phyloP scores from a whole-genome alignment of 1,284 basidiomycete genomes.

The Malassezia brasiliensis region DNA sequence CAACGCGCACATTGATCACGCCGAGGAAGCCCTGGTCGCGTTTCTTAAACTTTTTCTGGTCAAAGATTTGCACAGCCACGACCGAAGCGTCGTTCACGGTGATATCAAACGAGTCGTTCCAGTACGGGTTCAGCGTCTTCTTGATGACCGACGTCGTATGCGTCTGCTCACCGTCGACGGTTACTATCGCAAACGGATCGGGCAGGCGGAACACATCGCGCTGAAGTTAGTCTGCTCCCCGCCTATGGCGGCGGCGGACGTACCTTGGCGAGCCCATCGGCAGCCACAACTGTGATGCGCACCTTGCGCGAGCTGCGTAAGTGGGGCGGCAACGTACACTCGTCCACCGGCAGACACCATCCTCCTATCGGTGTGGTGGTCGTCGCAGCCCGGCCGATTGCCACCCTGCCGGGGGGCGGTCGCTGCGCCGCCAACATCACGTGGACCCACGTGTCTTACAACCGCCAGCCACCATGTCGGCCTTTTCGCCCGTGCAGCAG shows the following conservation, averaged over 20 bases:
- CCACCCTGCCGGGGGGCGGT: no score
- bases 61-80: conserved; percentile 87
- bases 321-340: conserved; percentile 8
- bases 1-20: conserved; percentile 80
- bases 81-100: conserved; percentile 81
- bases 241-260: conserved; percentile 1
- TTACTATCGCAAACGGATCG: conserved; percentile 87
- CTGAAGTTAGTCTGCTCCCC: not conserved
- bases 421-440: not conserved
- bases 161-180: conserved; percentile 86
- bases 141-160: conserved; percentile 63
- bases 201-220: conserved; percentile 59
- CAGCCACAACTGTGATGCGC: conserved; percentile 46
- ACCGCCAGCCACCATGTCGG: conserved; percentile 2
- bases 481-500: conserved; percentile 30
- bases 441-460: not conserved
- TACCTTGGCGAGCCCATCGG: conserved; percentile 42
- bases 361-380: not conserved
- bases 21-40: conserved; percentile 89
- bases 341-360: conserved; percentile 25
- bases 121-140: conserved; percentile 48
- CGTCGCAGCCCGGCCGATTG: not conserved
- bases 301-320: conserved; percentile 32
- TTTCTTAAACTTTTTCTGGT: conserved; percentile 92
- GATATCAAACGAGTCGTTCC: conserved; percentile 47